Conservation (phyloP, 352 stramenopile genomes). For the Pythium periplocum region DNA sequence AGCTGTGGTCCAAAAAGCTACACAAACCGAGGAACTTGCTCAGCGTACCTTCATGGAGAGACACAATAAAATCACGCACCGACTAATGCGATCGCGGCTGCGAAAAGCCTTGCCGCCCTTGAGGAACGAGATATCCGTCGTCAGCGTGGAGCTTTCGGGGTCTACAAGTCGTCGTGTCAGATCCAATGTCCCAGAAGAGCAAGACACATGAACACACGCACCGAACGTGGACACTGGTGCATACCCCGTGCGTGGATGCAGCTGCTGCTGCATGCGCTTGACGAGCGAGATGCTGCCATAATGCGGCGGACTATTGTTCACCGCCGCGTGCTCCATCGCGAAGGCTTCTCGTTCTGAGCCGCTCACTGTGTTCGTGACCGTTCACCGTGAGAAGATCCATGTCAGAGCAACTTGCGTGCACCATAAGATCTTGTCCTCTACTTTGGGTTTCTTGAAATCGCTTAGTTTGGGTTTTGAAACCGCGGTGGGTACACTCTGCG, state of each 20-base stretch:
- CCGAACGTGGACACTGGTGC: background rate
- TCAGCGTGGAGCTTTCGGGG: slow-evolving; percentile 20
- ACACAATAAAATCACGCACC: slow-evolving; percentile 10
- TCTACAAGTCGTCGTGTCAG: slow-evolving; percentile 11
- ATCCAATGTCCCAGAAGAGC: slow-evolving; percentile 13
- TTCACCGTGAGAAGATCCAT: too few species aligned
- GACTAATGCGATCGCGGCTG: slow-evolving; percentile 40
- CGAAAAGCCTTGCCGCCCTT: slow-evolving; percentile 18
- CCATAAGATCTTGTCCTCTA: too few species aligned
- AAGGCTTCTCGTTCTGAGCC: too few species aligned
- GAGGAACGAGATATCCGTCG: slow-evolving; percentile 26
- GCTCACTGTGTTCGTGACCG: too few species aligned
- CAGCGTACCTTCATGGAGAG: background rate
- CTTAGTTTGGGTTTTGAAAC: too few species aligned
- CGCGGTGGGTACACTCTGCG: too few species aligned
- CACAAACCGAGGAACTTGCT: background rate
- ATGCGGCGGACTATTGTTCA: slow-evolving; percentile 18
- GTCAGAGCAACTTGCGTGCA: too few species aligned
- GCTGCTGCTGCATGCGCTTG: slow-evolving; percentile 23
- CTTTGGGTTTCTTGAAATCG: too few species aligned
- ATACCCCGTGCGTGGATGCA: slow-evolving; percentile 10
- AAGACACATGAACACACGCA: slow-evolving; percentile 5
- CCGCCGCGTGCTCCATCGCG: slow-evolving; percentile 30
- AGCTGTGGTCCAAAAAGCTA: slow-evolving; percentile 78
- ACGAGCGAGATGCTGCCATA: slow-evolving; percentile 40